Evolutionary conservation across 257 asterid genomes (phyloP).

Genomic region (Scutellaria barbata): DNA sequence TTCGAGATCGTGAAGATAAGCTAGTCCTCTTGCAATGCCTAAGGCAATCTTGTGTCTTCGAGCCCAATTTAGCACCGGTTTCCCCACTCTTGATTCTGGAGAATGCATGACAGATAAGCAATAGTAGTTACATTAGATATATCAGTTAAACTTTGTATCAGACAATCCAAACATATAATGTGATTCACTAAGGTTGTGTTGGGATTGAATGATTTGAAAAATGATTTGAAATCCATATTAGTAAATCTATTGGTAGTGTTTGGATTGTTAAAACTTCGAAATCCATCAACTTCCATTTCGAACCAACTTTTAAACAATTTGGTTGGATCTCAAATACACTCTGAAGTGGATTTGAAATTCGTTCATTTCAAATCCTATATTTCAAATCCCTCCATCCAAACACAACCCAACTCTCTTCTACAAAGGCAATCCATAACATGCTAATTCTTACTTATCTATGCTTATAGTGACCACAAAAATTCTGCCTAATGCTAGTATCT

Average conservation of each 20-base stretch:
- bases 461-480: neutral
- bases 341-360: no score
- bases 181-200: neutral
- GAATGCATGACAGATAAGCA: constrained; percentile 8
- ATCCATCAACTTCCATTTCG: no score
- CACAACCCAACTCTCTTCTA: neutral
- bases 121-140: constrained; percentile 6
- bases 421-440: neutral
- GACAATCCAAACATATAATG: constrained; percentile 13
- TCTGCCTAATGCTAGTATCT: neutral
- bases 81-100: constrained; percentile 86
- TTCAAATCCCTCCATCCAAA: no score
- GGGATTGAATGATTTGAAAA: no score
- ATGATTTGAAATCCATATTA: no score
- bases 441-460: neutral
- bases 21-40: constrained; percentile 85
- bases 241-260: no score
- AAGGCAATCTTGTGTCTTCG: constrained; percentile 94
- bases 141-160: neutral
- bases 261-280: no score
- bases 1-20: constrained; percentile 87
- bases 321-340: no score
- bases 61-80: constrained; percentile 88
- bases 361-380: no score
- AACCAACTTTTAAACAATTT: no score